Percentiles rank a stretch among this genome's conserved stretches.
Conservation (phyloP, 176 grass and related monocot species). For the Pontederia paniculata region DNA sequence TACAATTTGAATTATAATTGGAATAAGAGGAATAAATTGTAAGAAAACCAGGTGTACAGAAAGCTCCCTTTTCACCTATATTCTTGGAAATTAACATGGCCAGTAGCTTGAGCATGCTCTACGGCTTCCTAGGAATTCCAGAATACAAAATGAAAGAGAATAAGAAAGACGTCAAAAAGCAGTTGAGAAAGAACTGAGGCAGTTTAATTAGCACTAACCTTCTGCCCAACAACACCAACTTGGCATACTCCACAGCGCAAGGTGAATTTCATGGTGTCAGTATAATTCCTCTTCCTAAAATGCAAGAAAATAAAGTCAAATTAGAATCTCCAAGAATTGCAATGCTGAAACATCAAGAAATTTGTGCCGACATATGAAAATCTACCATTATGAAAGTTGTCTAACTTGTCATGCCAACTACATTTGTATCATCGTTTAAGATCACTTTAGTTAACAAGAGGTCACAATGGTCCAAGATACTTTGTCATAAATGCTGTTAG, state of each 20-base stretch:
- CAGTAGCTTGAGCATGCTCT: slow-evolving; percentile 84
- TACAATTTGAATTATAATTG: no score
- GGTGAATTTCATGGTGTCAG: slow-evolving; percentile 79
- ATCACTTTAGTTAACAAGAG: no score
- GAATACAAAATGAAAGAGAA: neutral
- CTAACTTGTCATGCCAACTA: no score
- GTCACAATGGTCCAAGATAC: no score
- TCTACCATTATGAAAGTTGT: no score
- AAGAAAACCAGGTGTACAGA: neutral
- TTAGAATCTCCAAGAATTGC: no score
- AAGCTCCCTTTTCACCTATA: slow-evolving; percentile 36
- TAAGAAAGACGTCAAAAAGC: neutral
- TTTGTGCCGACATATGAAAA: no score
- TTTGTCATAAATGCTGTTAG: no score
- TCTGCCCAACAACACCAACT: slow-evolving; percentile 77
- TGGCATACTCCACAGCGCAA: slow-evolving; percentile 84
- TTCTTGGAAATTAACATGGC: slow-evolving; percentile 90
- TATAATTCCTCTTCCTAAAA: slow-evolving; percentile 80
- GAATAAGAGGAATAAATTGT: neutral
- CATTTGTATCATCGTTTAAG: no score
- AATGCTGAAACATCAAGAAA: no score
- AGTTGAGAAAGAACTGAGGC: no score
- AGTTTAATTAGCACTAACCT: slow-evolving; percentile 22
- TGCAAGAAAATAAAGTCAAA: no score
- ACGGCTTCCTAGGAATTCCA: slow-evolving; percentile 63